These are phyloP conservation scores for Dioszegia crocea DNA, from an alignment of 768 basidiomycete genomes.

Conservation along the genomic window DNA sequence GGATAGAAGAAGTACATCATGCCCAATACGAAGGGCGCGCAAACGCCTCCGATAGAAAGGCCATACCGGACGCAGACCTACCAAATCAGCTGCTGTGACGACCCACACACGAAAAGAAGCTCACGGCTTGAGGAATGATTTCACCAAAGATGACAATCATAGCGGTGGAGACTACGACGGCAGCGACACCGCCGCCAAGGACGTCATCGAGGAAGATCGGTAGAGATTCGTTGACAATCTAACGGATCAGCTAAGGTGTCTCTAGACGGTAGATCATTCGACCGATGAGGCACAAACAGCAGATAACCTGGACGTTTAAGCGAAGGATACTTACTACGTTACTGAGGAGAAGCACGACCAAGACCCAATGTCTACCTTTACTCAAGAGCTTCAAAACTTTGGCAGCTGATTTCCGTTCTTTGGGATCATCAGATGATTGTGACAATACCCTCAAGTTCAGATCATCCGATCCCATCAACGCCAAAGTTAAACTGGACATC, in stretches of 20 bases:
- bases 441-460: slow-evolving; percentile 82
- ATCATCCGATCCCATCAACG: slow-evolving; percentile 89
- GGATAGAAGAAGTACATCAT: slow-evolving; percentile 74
- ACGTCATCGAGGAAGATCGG: slow-evolving; percentile 53
- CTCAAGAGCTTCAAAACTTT: slow-evolving; percentile 57
- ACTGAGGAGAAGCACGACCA: slow-evolving; percentile 82
- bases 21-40: slow-evolving; percentile 67
- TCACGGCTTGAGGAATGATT: slow-evolving; percentile 59
- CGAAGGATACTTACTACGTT: slow-evolving; percentile 59
- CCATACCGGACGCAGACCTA: slow-evolving; percentile 72
- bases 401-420: slow-evolving; percentile 56
- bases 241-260: not conserved
- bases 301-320: not conserved
- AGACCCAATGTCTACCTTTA: slow-evolving; percentile 82
- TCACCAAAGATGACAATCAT: slow-evolving; percentile 53
- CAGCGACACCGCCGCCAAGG: slow-evolving; percentile 53
- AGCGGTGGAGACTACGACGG: slow-evolving; percentile 50
- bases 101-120: not conserved
- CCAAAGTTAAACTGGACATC: slow-evolving; percentile 67
- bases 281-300: too few relatives aligned
- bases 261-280: too few relatives aligned
- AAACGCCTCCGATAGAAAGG: slow-evolving; percentile 70
- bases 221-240: slow-evolving; percentile 52
- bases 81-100: slow-evolving; percentile 1
- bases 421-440: slow-evolving; percentile 69